Conservation (phyloP, 2,329 filamentous ascomycete genomes). For the Rutstroemia sp. region DNA sequence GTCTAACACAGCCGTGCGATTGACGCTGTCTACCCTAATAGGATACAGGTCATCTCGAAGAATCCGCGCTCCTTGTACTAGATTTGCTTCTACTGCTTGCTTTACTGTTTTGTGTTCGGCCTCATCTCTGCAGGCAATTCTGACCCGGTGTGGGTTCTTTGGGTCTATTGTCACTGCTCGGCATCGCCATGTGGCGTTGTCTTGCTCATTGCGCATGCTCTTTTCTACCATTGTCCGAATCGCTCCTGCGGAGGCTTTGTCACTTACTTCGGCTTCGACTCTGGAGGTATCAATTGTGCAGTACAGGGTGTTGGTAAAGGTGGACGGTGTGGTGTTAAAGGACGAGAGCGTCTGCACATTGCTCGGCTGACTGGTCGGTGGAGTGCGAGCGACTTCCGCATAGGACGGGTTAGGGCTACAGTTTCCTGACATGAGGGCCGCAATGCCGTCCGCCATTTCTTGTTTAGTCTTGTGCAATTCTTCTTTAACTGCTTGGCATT, state of each 20-base stretch:
- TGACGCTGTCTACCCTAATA: constrained; percentile 23
- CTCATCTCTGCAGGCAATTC: constrained; percentile 19
- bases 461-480: constrained; percentile 3
- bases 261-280: constrained; percentile 5
- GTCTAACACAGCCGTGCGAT: constrained; percentile 18
- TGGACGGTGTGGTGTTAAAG: too few relatives aligned
- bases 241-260: constrained; percentile 7
- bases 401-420: constrained; percentile 9
- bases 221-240: constrained; percentile 12
- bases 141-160: constrained; percentile 13
- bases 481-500: constrained; percentile 7
- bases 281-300: too few relatives aligned
- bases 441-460: constrained; percentile 5
- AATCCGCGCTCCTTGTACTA: constrained; percentile 15
- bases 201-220: constrained; percentile 10
- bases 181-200: constrained; percentile 13
- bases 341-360: too few relatives aligned
- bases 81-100: constrained; percentile 12
- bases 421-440: constrained; percentile 3
- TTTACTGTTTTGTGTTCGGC: constrained; percentile 19
- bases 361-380: constrained; percentile 5
- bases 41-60: constrained; percentile 22
- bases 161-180: constrained; percentile 12
- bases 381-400: constrained; percentile 13
- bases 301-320: too few relatives aligned